Evolutionary conservation across 1,284 basidiomycete genomes (phyloP).

Genomic region (Microbotryum saponariae): DNA sequence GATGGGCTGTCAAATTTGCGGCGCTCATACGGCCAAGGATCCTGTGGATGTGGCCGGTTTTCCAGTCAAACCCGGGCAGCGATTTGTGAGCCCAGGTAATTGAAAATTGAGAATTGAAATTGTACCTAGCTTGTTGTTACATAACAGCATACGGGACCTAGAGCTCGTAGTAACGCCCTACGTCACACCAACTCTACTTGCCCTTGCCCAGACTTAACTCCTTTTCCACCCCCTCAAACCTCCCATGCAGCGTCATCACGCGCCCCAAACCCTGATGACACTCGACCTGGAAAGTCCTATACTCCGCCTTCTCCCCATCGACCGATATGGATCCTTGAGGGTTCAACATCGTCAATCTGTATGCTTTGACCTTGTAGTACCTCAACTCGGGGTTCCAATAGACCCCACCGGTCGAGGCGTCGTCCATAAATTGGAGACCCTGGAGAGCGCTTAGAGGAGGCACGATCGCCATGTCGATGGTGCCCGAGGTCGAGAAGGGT

Average conservation of each 20-base stretch:
- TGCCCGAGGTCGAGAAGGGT: slow-evolving; percentile 65
- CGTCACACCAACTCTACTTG: too few species aligned
- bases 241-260: slow-evolving; percentile 7
- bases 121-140: too few species aligned
- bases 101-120: too few species aligned
- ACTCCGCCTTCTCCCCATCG: slow-evolving; percentile 78
- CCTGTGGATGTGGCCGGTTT: too few species aligned
- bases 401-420: slow-evolving; percentile 57
- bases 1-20: too few species aligned
- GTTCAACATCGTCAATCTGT: slow-evolving; percentile 48
- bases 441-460: slow-evolving; percentile 16
- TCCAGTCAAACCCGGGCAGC: too few species aligned
- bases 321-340: slow-evolving; percentile 42
- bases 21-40: too few species aligned
- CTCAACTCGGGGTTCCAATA: slow-evolving; percentile 46
- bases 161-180: too few species aligned
- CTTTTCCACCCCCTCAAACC: not conserved
- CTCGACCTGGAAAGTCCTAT: slow-evolving; percentile 75
- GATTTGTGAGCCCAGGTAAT: too few species aligned
- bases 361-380: slow-evolving; percentile 28
- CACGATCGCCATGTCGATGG: slow-evolving; percentile 70
- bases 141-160: too few species aligned
- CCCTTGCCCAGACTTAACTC: not conserved
- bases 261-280: slow-evolving; percentile 57
- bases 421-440: slow-evolving; percentile 50